Evolutionary conservation across 495 filamentous ascomycete species (phyloP).

Genomic region (Collariella sp.): DNA sequence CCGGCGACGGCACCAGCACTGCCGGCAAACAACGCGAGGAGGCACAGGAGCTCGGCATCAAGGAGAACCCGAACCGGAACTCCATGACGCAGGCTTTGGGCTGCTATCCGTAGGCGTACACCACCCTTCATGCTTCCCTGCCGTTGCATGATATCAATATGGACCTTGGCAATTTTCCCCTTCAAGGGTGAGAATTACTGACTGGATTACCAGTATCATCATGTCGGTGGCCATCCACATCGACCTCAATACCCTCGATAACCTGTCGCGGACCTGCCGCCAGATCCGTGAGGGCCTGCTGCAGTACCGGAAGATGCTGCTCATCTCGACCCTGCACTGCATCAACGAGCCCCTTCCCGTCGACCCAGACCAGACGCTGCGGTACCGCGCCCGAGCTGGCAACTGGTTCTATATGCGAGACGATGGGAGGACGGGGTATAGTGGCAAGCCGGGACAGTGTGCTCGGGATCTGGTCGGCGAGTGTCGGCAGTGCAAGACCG

Average conservation of each 20-base stretch:
- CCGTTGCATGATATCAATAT: slow-evolving; percentile 9
- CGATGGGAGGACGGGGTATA: slow-evolving; percentile 25
- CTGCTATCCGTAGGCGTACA: slow-evolving; percentile 73
- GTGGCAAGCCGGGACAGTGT: slow-evolving; percentile 63
- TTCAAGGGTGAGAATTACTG: slow-evolving; percentile 22
- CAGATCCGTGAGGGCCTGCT: slow-evolving; percentile 67
- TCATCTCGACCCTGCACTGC: slow-evolving; percentile 69
- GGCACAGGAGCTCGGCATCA: slow-evolving; percentile 24
- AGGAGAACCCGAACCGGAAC: slow-evolving; percentile 57
- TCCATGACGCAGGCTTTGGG: slow-evolving; percentile 68
- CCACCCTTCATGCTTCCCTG: slow-evolving; percentile 24
- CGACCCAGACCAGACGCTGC: slow-evolving; percentile 39
- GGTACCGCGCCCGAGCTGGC: slow-evolving; percentile 42
- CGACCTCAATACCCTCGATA: slow-evolving; percentile 78
- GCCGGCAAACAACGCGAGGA: slow-evolving; percentile 10
- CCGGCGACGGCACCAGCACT: not conserved
- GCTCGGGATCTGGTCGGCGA: slow-evolving; percentile 77
- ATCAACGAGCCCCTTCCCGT: slow-evolving; percentile 52
- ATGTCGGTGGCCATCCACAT: slow-evolving; percentile 62
- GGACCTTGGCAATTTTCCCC: slow-evolving; percentile 13
- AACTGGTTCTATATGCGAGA: slow-evolving; percentile 47
- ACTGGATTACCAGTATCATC: slow-evolving; percentile 52
- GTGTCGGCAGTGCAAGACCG: slow-evolving; percentile 65
- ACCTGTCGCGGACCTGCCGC: slow-evolving; percentile 68
- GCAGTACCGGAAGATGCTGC: slow-evolving; percentile 62